Evolutionary conservation across 2,329 filamentous ascomycete species (phyloP).

Genomic region (Neonectria magnoliae): DNA sequence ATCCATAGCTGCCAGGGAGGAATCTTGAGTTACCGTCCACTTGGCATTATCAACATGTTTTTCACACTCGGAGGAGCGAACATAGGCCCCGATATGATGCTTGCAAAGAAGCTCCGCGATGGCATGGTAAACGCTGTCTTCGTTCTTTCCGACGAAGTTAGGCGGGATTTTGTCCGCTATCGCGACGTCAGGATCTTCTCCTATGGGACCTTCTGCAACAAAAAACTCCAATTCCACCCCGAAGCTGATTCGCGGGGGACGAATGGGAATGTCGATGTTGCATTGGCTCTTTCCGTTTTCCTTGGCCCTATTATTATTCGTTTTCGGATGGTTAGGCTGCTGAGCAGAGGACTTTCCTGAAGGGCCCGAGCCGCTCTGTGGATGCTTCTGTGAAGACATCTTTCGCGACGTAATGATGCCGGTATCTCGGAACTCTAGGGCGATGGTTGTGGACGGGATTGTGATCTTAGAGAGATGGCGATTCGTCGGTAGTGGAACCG

Average conservation of each 20-base stretch:
- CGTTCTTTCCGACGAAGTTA: not conserved
- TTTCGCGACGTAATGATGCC: not conserved
- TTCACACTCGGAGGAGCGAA: not conserved
- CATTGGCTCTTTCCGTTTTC: not conserved
- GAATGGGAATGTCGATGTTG: slow-evolving; percentile 4
- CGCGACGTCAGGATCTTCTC: not conserved
- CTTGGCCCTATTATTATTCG: not conserved
- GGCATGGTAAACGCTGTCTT: not conserved
- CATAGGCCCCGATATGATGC: not conserved
- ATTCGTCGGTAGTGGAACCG: no score
- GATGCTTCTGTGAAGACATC: not conserved
- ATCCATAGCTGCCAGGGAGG: not conserved
- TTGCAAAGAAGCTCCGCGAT: not conserved
- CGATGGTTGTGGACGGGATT: not conserved
- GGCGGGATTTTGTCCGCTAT: not conserved
- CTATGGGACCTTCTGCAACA: slow-evolving; percentile 1
- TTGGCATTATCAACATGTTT: not conserved
- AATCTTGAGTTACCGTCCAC: slow-evolving; percentile 25
- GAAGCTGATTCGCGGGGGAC: slow-evolving; percentile 32
- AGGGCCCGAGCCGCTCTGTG: no score
- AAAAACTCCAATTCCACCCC: slow-evolving; percentile 37
- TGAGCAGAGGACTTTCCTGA: no score
- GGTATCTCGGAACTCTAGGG: not conserved
- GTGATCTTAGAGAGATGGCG: not conserved
- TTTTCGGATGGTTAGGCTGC: not conserved